A percentile compares a stretch with the other conserved stretches of the same genome.
Evolutionary conservation across 129 eudicot genomes (phyloP).

Genomic region (Silybum marianum): DNA sequence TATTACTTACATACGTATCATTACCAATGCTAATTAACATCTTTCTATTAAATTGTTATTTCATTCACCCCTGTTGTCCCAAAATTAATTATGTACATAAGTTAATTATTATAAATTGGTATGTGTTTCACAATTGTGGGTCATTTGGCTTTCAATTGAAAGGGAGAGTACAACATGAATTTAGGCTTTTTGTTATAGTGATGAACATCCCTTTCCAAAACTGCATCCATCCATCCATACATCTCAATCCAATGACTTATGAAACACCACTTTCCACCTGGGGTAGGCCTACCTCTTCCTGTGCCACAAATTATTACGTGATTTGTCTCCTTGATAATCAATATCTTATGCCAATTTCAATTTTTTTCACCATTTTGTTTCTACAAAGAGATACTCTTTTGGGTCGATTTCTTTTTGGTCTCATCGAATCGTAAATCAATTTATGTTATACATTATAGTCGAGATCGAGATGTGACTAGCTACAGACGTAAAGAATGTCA

Average conservation of each 20-base stretch:
- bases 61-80: background rate
- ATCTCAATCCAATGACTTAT: background rate
- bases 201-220: background rate
- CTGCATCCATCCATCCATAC: background rate
- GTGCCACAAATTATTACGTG: background rate
- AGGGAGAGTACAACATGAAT: background rate
- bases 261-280: background rate
- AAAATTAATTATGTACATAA: too few relatives aligned
- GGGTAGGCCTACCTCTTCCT: background rate
- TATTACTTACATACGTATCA: background rate
- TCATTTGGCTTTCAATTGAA: background rate
- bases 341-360: background rate
- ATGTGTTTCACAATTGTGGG: background rate
- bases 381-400: background rate
- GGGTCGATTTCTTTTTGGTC: background rate
- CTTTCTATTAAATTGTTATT: too few relatives aligned
- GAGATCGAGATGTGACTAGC: background rate
- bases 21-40: background rate
- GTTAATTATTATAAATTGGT: background rate
- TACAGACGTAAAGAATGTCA: too few relatives aligned
- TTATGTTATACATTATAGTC: too few relatives aligned
- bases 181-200: background rate
- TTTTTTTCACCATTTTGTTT: background rate
- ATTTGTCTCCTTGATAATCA: background rate
- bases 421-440: background rate